Evolutionary conservation across 257 asterid species (phyloP), one percentile per base, ranked within the genome.

Genomic region (Ophiorrhiza pumila): DNA sequence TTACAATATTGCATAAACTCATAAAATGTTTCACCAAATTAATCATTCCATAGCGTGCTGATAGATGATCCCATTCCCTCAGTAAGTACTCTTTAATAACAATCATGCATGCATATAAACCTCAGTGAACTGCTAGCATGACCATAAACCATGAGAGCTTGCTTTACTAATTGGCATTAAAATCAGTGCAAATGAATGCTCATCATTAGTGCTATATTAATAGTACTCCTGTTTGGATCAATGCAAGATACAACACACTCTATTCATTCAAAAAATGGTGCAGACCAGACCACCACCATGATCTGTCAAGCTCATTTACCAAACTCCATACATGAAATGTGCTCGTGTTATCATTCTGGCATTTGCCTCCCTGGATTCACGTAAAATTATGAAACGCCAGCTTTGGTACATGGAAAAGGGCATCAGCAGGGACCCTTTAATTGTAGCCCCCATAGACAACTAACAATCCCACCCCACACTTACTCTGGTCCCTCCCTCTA

Each of bases 161-260:
- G 34, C 20, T 13, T 17, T 1, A 4, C 13, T 25, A 8, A 25
- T 45, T 59, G 15, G 23, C 46, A 22, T 69, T 43, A 55, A 43
- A 63, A 29, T 57, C 52, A 70, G 74, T 64, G 71, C 69, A 57
- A 74, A 79, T 70, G 71, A 70, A 47, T 74, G 64, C 37, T n/a
- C 60, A 56, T 79, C 37, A 74, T 69, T 58, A 27, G 50, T 2
- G 13, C 22, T 41, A 57, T 10, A 25, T 37, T 27, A 27, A 57
- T 13, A 18, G 7, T 27, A 42, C 5, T 34, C 12, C n/a, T 49
- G 5, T 10, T 9, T 29, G 25, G 5, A 41, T 14, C 13, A 22
- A 39, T 22, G n/a, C 10, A 22, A 8, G n/a, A 41, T 22, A 7
- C 31, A 58, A n/a, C n/a, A n/a, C n/a, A n/a, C n/a, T n/a, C n/a